Percentiles rank a stretch among this genome's conserved stretches.
These are phyloP conservation scores for Amaranthus tricolor DNA, from an alignment of 179 eudicot genomes.

Conservation along the genomic window DNA sequence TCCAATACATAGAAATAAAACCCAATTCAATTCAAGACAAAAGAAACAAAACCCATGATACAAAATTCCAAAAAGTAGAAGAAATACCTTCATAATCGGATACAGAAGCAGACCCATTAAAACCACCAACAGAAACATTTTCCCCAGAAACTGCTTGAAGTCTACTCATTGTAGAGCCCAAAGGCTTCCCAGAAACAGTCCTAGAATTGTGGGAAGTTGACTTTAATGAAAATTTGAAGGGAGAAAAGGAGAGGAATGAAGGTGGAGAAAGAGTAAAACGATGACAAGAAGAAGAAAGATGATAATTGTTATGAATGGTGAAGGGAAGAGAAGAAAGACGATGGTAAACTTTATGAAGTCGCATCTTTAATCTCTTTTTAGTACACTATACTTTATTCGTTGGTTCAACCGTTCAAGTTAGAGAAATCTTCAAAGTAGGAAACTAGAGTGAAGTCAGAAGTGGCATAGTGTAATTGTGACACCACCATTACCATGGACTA, in stretches of 20 bases:
- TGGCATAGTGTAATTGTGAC: too few relatives aligned
- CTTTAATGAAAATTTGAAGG: slow-evolving; percentile 20
- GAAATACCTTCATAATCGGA: slow-evolving; percentile 33
- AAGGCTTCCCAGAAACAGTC: slow-evolving; percentile 8
- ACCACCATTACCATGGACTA: too few relatives aligned
- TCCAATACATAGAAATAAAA: not conserved
- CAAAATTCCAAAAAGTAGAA: not conserved
- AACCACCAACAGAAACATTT: slow-evolving; percentile 21
- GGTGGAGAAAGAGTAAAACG: slow-evolving; percentile 21
- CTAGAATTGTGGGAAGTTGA: slow-evolving; percentile 10
- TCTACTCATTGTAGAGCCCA: slow-evolving; percentile 21
- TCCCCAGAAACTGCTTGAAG: slow-evolving; percentile 44
- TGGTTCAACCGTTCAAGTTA: too few relatives aligned
- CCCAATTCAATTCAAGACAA: not conserved
- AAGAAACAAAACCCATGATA: not conserved
- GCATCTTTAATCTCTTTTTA: slow-evolving; percentile 26
- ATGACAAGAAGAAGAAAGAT: not conserved
- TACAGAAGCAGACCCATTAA: slow-evolving; percentile 38
- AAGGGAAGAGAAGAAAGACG: slow-evolving; percentile 42
- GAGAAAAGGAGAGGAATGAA: slow-evolving; percentile 24
- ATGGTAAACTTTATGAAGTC: slow-evolving; percentile 47
- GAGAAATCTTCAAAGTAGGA: too few relatives aligned
- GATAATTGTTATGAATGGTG: slow-evolving; percentile 8
- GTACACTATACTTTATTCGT: not conserved
- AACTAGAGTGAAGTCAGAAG: too few relatives aligned